phyloP scores from a whole-genome alignment of 2,329 filamentous ascomycete species.

The Myrmaecium sp. region DNA sequence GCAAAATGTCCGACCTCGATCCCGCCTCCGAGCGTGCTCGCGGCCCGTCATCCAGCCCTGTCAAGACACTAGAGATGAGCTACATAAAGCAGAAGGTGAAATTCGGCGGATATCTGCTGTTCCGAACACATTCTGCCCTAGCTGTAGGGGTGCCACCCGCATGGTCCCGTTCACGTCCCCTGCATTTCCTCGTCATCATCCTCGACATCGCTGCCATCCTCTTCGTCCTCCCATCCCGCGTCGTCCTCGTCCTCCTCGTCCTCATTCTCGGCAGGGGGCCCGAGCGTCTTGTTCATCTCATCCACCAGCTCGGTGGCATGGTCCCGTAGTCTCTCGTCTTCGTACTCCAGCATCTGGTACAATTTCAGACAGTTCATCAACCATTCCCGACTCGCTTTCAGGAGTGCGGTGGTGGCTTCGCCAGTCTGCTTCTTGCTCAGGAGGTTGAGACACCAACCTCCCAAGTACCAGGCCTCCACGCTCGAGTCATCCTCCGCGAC shows the following conservation, averaged over 20 bases:
- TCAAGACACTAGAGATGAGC: no score
- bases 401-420: conserved; percentile 40
- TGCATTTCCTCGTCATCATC: conserved; percentile 20
- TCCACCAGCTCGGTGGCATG: conserved; percentile 57
- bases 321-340: conserved; percentile 60
- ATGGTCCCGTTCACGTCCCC: conserved; percentile 21
- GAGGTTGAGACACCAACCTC: conserved; percentile 81
- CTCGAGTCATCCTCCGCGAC: conserved; percentile 82
- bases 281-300: conserved; percentile 25
- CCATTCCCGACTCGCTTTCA: conserved; percentile 68
- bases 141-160: no score
- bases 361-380: conserved; percentile 63
- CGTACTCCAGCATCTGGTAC: conserved; percentile 67
- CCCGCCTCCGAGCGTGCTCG: no score
- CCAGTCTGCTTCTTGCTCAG: conserved; percentile 50
- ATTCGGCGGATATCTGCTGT: no score
- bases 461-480: conserved; percentile 92
- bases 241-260: conserved; percentile 23
- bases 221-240: conserved; percentile 18
- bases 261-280: conserved; percentile 24
- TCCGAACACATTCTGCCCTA: no score
- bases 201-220: conserved; percentile 12
- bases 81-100: no score
- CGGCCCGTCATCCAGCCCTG: no score
- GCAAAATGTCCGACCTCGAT: no score